These are phyloP conservation scores for Exophiala alcalophila DNA, from an alignment of 2,329 filamentous ascomycete species.

Conservation along the genomic window DNA sequence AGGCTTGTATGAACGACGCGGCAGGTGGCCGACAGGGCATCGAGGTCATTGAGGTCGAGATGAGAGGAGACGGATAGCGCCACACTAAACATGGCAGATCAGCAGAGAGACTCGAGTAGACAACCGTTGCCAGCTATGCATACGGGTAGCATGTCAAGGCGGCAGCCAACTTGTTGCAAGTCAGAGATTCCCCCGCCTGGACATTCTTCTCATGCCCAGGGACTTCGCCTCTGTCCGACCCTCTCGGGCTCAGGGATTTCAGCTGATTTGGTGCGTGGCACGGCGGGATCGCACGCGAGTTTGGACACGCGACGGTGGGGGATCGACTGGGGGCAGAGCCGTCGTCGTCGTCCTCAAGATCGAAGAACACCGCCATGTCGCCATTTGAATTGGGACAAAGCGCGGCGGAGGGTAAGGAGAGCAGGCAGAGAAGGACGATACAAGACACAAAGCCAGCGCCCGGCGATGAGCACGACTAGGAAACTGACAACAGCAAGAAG, in stretches of 20 bases:
- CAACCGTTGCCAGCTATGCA: slow-evolving; percentile 15
- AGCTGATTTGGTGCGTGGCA: slow-evolving; percentile 15
- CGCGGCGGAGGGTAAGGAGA: not conserved
- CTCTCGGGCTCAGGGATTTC: slow-evolving; percentile 8
- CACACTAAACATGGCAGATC: slow-evolving; percentile 55
- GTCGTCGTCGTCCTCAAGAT: slow-evolving; percentile 43
- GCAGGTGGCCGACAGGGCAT: slow-evolving; percentile 78
- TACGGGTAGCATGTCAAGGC: slow-evolving; percentile 51
- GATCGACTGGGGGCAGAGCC: slow-evolving; percentile 25
- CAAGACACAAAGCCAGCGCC: not conserved
- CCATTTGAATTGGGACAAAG: slow-evolving; percentile 20
- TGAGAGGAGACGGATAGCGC: slow-evolving; percentile 69
- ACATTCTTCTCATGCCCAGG: no score
- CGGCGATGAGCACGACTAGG: not conserved
- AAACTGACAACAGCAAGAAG: not conserved
- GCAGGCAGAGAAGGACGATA: not conserved
- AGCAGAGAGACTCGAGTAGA: slow-evolving; percentile 27
- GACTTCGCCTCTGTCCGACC: no score
- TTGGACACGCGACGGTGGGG: slow-evolving; percentile 24
- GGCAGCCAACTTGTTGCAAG: slow-evolving; percentile 36
- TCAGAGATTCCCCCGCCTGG: slow-evolving; percentile 2
- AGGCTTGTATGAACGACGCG: slow-evolving; percentile 74
- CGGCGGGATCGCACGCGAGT: not conserved
- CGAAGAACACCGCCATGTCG: slow-evolving; percentile 49
- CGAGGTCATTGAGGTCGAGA: slow-evolving; percentile 83